phyloP scores from a whole-genome alignment of 2,329 filamentous ascomycete genomes.

The Phialocephala subalpina region DNA sequence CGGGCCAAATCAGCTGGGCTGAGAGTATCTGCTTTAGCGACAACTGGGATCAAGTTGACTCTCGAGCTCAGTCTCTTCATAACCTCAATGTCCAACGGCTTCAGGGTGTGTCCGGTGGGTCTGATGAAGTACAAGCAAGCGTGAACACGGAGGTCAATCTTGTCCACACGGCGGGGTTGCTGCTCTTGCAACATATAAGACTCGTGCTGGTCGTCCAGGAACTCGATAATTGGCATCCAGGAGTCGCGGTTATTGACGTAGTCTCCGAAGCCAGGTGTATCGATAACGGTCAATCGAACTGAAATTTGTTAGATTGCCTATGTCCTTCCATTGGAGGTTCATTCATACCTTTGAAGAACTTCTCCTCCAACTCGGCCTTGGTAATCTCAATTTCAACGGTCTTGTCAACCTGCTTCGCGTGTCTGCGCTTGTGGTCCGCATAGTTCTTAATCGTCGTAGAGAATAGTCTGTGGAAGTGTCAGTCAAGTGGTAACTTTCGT shows the following conservation, averaged over 20 bases:
- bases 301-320: constrained; percentile 36
- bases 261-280: constrained; percentile 98
- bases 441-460: constrained; percentile 99
- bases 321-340: background rate
- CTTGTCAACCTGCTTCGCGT: constrained; percentile 99
- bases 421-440: constrained; percentile 98
- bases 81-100: constrained; percentile 98
- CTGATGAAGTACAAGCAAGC: constrained; percentile 99
- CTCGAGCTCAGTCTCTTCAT: constrained; percentile 99
- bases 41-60: constrained; percentile 97
- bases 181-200: constrained; percentile 99
- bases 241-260: constrained; percentile 99
- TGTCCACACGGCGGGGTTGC: constrained; percentile 96
- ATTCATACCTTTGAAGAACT: constrained; percentile 96
- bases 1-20: constrained; percentile 89
- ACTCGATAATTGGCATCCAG: constrained; percentile 99
- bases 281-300: constrained; percentile 99
- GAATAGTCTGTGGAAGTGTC: too few species aligned
- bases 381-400: constrained; percentile 99
- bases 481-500: too few species aligned
- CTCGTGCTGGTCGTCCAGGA: constrained; percentile 99
- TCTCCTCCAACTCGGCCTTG: constrained; percentile 99
- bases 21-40: constrained; percentile 98
- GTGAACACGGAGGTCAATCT: constrained; percentile 99
- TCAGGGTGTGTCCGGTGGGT: constrained; percentile 96